Percentiles rank a stretch among this genome's conserved stretches.
Conservation (phyloP, 1,284 basidiomycete genomes). For the Heliocybe sulcata region DNA sequence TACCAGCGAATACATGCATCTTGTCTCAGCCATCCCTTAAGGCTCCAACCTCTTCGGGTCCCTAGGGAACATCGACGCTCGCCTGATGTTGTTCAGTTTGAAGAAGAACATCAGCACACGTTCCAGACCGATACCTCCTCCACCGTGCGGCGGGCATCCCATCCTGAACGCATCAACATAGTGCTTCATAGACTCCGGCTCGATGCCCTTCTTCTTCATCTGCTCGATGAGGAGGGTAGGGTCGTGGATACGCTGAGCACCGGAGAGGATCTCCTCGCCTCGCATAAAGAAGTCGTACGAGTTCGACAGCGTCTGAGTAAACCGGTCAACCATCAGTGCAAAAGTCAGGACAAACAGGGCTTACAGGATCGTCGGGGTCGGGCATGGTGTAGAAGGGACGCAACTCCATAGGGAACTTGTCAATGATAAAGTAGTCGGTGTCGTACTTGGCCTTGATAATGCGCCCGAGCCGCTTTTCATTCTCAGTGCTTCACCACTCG, state of each 20-base stretch:
- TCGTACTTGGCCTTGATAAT: constrained; percentile 90
- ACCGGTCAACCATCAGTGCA: not conserved
- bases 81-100: constrained; percentile 92
- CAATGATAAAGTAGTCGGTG: constrained; percentile 96
- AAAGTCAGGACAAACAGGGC: constrained; percentile 20
- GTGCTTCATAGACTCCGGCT: constrained; percentile 81
- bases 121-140: constrained; percentile 86
- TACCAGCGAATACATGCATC: not conserved
- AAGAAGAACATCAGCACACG: constrained; percentile 95
- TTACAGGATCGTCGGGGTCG: constrained; percentile 79
- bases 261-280: constrained; percentile 96
- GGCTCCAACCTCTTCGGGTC: constrained; percentile 83
- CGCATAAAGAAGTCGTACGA: constrained; percentile 99
- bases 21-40: constrained; percentile 21
- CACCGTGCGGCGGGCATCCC: constrained; percentile 87
- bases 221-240: constrained; percentile 75
- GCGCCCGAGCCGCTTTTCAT: constrained; percentile 88
- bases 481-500: constrained; percentile 60
- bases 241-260: constrained; percentile 96
- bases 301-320: constrained; percentile 76
- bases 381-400: constrained; percentile 99
- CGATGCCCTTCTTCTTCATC: constrained; percentile 79
- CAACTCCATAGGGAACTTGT: constrained; percentile 91
- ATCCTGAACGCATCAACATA: constrained; percentile 95
- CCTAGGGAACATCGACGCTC: constrained; percentile 92